Evolutionary conservation across 805 yeast genomes (phyloP).

Genomic region (Ogataea paradorogensis): DNA sequence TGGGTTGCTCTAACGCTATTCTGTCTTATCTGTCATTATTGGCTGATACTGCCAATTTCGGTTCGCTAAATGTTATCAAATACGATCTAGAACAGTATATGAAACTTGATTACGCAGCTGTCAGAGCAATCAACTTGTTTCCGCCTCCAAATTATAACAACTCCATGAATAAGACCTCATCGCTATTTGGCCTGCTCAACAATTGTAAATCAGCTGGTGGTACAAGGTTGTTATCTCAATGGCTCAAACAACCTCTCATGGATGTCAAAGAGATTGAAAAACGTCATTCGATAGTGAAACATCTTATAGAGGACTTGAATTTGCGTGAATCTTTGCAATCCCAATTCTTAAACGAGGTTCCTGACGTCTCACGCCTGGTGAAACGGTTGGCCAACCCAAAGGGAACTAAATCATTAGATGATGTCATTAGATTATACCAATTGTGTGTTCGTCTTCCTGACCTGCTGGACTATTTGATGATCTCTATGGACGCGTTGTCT

Average conservation of each 20-base stretch:
- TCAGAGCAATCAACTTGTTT: constrained; percentile 81
- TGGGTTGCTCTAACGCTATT: constrained; percentile 66
- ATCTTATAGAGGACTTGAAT: constrained; percentile 65
- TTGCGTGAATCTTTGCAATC: constrained; percentile 63
- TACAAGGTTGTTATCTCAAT: constrained; percentile 77
- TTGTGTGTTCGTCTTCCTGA: constrained; percentile 70
- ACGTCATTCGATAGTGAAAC: constrained; percentile 75
- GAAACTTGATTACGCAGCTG: constrained; percentile 89
- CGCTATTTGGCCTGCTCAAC: constrained; percentile 81
- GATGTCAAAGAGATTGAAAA: constrained; percentile 53
- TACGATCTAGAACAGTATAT: constrained; percentile 78
- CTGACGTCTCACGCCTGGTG: constrained; percentile 75
- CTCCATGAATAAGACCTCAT: constrained; percentile 40
- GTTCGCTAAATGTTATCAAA: constrained; percentile 53
- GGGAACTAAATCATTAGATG: constrained; percentile 67
- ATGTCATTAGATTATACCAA: constrained; percentile 86
- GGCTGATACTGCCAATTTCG: constrained; percentile 51
- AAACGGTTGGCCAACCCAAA: constrained; percentile 55
- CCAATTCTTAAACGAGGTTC: constrained; percentile 67
- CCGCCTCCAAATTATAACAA: constrained; percentile 53
- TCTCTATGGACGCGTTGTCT: constrained; percentile 37
- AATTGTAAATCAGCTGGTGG: constrained; percentile 91
- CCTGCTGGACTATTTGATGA: constrained; percentile 49
- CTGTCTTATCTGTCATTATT: constrained; percentile 65
- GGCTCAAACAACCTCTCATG: constrained; percentile 95